Evolutionary conservation across 345 rosid genomes (phyloP).

Genomic region (Sapria himalayana): DNA sequence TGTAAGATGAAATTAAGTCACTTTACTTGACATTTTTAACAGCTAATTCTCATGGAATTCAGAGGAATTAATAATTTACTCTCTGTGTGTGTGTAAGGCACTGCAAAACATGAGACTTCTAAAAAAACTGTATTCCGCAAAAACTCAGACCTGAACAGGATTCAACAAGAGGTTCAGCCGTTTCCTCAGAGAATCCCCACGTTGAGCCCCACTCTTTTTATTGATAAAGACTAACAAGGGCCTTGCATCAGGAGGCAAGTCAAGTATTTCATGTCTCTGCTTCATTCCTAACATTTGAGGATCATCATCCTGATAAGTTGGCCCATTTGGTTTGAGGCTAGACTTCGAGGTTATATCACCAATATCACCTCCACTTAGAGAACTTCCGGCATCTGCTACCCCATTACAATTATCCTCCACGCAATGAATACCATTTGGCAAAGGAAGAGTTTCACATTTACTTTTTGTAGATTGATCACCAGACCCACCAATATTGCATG

Average conservation of each 20-base stretch:
- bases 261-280: conserved; percentile 58
- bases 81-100: too few relatives aligned
- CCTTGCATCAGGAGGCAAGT: conserved; percentile 61
- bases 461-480: conserved; percentile 39
- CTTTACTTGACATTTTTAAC: too few relatives aligned
- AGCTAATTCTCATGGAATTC: too few relatives aligned
- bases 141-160: conserved; percentile 54
- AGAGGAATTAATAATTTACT: too few relatives aligned
- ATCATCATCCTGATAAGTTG: conserved; percentile 62
- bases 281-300: conserved; percentile 35
- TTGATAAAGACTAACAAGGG: conserved; percentile 76
- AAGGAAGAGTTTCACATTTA: conserved; percentile 28
- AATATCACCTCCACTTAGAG: conserved; percentile 18
- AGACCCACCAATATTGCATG: conserved; percentile 27
- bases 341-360: conserved; percentile 31
- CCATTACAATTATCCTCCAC: conserved; percentile 29
- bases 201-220: conserved; percentile 81
- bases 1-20: too few relatives aligned
- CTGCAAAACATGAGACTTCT: too few relatives aligned
- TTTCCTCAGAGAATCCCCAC: conserved; percentile 48
- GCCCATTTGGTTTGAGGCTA: conserved; percentile 39
- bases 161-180: conserved; percentile 67
- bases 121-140: too few relatives aligned
- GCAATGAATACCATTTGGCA: conserved; percentile 22
- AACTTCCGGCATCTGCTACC: conserved; percentile 13